Percentiles rank a stretch among this genome's conserved stretches.
Evolutionary conservation across 1,139 yeast genomes (phyloP).

Genomic region (Arxiozyma heterogenica): DNA sequence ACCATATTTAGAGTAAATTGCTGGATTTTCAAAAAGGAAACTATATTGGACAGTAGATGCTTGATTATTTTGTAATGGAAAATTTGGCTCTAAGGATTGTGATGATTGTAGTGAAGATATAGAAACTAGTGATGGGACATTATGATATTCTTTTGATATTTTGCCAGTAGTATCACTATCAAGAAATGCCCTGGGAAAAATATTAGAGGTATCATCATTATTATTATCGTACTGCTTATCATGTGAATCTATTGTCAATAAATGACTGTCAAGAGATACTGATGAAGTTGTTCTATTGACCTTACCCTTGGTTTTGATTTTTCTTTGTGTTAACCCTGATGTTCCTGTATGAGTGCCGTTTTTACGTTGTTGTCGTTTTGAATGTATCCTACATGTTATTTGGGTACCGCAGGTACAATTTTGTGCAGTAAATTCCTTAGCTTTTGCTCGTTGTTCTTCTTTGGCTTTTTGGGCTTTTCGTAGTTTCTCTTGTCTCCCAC

Average conservation of each 20-base stretch:
- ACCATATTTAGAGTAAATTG: background rate
- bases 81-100: conserved; percentile 26
- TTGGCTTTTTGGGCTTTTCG: conserved; percentile 33
- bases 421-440: conserved; percentile 31
- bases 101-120: conserved; percentile 27
- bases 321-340: conserved; percentile 7
- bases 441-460: conserved; percentile 34
- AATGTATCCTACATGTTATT: conserved; percentile 7
- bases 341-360: background rate
- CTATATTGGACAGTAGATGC: conserved; percentile 10
- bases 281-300: conserved; percentile 11
- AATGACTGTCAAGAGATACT: conserved; percentile 13
- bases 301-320: conserved; percentile 1
- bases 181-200: conserved; percentile 9
- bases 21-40: conserved; percentile 8
- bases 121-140: conserved; percentile 24
- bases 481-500: conserved; percentile 44
- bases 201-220: conserved; percentile 10
- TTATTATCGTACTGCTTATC: conserved; percentile 3
- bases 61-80: conserved; percentile 24
- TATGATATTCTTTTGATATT: conserved; percentile 26
- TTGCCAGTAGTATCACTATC: conserved; percentile 18
- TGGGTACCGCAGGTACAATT: conserved; percentile 45
- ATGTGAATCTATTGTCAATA: conserved; percentile 3
- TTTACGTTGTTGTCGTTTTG: conserved; percentile 7